Conservation (phyloP, 1,284 basidiomycete species). For the Ceratobasidium sp. region DNA sequence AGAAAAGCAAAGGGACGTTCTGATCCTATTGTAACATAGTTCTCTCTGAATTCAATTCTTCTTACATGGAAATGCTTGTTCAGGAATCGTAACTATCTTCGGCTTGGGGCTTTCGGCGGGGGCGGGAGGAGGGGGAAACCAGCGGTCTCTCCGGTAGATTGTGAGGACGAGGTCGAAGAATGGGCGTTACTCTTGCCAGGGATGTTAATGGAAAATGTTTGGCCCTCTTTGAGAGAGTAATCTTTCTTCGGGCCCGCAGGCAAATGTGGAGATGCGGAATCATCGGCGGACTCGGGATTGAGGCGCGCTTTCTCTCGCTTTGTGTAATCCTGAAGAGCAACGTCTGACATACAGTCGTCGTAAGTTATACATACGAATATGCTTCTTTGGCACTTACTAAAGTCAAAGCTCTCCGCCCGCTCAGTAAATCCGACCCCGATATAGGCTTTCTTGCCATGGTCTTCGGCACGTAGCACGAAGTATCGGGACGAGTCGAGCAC, state of each 20-base stretch:
- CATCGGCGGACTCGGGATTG: conserved; percentile 61
- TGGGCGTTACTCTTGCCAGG: conserved; percentile 68
- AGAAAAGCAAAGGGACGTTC: not conserved
- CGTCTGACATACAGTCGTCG: conserved; percentile 67
- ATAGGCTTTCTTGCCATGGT: conserved; percentile 87
- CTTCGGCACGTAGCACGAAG: conserved; percentile 94
- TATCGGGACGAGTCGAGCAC: conserved; percentile 97
- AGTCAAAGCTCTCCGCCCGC: conserved; percentile 93
- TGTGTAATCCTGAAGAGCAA: conserved; percentile 94
- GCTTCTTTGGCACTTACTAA: conserved; percentile 71
- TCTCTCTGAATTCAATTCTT: too few relatives aligned
- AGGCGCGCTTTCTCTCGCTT: conserved; percentile 77
- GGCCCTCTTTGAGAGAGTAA: conserved; percentile 95
- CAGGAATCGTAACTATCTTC: conserved; percentile 16
- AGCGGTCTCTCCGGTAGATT: conserved; percentile 12
- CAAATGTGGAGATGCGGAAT: conserved; percentile 65
- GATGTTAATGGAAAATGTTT: conserved; percentile 93
- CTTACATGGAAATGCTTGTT: not conserved
- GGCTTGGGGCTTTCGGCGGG: conserved; percentile 42
- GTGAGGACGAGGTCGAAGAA: conserved; percentile 31
- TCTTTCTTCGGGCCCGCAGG: conserved; percentile 91
- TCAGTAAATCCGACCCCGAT: conserved; percentile 96
- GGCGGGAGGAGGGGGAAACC: conserved; percentile 44
- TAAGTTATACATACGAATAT: not conserved
- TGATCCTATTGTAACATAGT: not conserved